phyloP scores from a whole-genome alignment of 495 filamentous ascomycete genomes.

The Aspergillus baeticus region DNA sequence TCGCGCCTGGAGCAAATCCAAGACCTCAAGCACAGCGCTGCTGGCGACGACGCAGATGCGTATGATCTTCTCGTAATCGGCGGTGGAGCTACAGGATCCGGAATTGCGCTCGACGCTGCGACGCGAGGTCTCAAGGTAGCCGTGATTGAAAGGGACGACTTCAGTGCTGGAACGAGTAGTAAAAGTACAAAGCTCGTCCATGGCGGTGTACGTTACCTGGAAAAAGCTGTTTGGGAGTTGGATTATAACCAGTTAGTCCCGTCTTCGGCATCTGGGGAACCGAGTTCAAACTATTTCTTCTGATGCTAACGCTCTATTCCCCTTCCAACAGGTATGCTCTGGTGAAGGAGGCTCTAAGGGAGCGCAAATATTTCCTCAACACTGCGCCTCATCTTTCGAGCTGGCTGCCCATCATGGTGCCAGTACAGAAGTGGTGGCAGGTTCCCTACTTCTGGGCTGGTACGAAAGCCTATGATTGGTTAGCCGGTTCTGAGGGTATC shows the following conservation, averaged over 20 bases:
- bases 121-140: conserved; percentile 92
- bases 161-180: conserved; percentile 88
- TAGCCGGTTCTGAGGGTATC: conserved; percentile 94
- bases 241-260: conserved; percentile 79
- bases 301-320: conserved; percentile 10
- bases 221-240: conserved; percentile 95
- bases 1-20: conserved; percentile 58
- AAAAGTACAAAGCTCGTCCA: conserved; percentile 98
- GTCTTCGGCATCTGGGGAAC: background rate
- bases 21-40: conserved; percentile 43
- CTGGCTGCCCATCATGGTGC: conserved; percentile 98
- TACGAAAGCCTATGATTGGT: conserved; percentile 91
- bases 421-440: conserved; percentile 95
- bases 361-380: conserved; percentile 93
- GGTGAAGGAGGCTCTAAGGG: conserved; percentile 91
- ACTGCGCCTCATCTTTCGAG: conserved; percentile 92
- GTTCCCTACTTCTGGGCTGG: conserved; percentile 97
- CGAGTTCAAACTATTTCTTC: background rate
- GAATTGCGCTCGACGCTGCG: conserved; percentile 91
- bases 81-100: conserved; percentile 87
- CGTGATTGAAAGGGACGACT: conserved; percentile 93
- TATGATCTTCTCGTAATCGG: conserved; percentile 94
- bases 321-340: conserved; percentile 66
- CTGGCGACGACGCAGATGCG: conserved; percentile 28
- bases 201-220: conserved; percentile 92